Evolutionary conservation across 164 flowering plant species (phyloP), one percentile per base, ranked within the genome.

Genomic region (Vitis rupestris): DNA sequence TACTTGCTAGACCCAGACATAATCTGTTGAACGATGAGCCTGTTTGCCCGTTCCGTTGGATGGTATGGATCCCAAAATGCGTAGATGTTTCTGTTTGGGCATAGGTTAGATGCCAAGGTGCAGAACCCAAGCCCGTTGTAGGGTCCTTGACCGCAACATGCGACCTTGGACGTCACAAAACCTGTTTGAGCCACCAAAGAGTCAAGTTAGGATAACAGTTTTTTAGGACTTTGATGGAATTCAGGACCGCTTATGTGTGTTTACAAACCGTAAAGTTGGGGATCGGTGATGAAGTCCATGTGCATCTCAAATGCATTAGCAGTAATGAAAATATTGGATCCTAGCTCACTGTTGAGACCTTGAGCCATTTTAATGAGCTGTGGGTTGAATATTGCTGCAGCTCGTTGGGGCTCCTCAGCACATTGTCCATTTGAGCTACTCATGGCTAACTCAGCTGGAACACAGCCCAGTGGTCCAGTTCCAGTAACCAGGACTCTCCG

Each of bases 131-230:
- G 13, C 51, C 98, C 98, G 72, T 90, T 92, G 81, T 77, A 81
- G 0, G 88, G 90, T 55, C 97, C 97, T 75, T 92, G 97, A 12
- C 97, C 97, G 59, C 97, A 92, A 50, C 97, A 90, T 11, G 95
- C 97, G 19, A 83, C 61, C 75, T 79, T 82, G 30, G 97, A 81
- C 11, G 89, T 81, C 27, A 69, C 83, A 77, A 92, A 90, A 6
- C 97, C 97, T 91, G 84, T 48, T 48, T 17, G 49, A 55, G 11
- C 12, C 23, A 75, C 17, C n/a, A 56, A 17, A n/a, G 29, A 17
- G 12, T 15, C 61, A 59, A 15, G 27, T 59, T 10, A 10, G 29
- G 0, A 29, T 15, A 59, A 59, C 61, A 59, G 4, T 4, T 37
- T 37, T 6, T 37, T 37, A 6, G 44, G 44, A 37, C 0, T 37